A percentile compares a stretch with the other conserved stretches of the same genome.
Conservation (phyloP, 2,329 filamentous ascomycete genomes). For the Cadophora gregata region DNA sequence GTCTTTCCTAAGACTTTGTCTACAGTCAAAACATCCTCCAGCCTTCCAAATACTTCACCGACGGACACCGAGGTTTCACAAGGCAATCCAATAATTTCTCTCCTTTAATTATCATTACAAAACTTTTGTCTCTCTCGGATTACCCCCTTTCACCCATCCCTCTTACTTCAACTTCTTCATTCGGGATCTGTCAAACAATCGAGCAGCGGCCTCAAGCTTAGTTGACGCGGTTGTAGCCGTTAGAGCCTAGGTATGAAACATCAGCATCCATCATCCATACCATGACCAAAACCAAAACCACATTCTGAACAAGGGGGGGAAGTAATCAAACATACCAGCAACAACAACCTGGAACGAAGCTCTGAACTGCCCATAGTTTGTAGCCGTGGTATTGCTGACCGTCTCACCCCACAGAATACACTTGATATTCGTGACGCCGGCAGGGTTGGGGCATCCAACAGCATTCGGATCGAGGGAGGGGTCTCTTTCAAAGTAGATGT, state of each 20-base stretch:
- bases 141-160: neutral
- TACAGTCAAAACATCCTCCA: too few species aligned
- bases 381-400: constrained; percentile 40
- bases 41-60: too few species aligned
- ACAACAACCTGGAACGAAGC: constrained; percentile 49
- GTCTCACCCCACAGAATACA: constrained; percentile 45
- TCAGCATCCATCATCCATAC: too few species aligned
- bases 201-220: neutral
- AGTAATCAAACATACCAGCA: constrained; percentile 41
- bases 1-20: too few species aligned
- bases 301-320: neutral
- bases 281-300: too few species aligned
- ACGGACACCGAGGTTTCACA: too few species aligned
- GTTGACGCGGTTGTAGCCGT: neutral
- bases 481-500: constrained; percentile 46
- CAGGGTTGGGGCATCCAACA: constrained; percentile 42
- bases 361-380: constrained; percentile 45
- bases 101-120: neutral
- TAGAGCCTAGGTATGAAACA: neutral
- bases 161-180: neutral
- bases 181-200: neutral
- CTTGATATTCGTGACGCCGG: constrained; percentile 43
- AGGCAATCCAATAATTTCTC: too few species aligned
- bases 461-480: constrained; percentile 42
- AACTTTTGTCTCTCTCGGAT: neutral